Conservation (phyloP, 2,329 filamentous ascomycete genomes). For the Neopestalotiopsis sp. region DNA sequence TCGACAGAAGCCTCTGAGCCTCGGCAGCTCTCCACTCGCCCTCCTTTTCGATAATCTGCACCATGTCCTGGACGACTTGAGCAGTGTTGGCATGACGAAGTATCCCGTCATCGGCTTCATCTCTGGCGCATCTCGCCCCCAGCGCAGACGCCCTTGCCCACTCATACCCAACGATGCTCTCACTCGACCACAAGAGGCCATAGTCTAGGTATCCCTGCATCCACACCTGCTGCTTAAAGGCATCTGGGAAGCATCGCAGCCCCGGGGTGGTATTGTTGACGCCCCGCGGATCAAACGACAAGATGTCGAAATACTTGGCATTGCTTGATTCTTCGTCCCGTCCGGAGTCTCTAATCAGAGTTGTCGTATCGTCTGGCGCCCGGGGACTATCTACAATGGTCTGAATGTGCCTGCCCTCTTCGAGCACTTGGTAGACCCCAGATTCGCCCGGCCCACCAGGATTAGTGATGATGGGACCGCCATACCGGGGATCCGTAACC, state of each 20-base stretch:
- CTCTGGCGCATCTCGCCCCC: constrained; percentile 11
- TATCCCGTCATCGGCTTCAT: constrained; percentile 18
- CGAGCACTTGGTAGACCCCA: constrained; percentile 41
- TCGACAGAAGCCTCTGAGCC: constrained; percentile 20
- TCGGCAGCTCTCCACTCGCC: constrained; percentile 39
- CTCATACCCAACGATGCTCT: neutral
- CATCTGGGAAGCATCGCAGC: constrained; percentile 43
- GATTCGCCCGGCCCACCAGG: constrained; percentile 50
- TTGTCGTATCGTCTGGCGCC: constrained; percentile 21
- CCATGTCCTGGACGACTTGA: constrained; percentile 52
- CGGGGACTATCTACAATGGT: constrained; percentile 40
- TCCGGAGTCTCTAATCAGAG: constrained; percentile 3
- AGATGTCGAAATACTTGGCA: constrained; percentile 41
- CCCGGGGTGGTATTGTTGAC: constrained; percentile 45
- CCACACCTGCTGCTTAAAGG: constrained; percentile 10
- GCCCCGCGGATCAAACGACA: constrained; percentile 49
- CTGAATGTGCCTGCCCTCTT: constrained; percentile 39
- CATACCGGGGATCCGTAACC: constrained; percentile 44
- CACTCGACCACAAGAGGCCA: constrained; percentile 18
- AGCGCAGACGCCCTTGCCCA: constrained; percentile 10
- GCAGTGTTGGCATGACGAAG: constrained; percentile 48
- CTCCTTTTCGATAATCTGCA: constrained; percentile 49
- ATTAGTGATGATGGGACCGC: constrained; percentile 52
- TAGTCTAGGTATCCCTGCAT: constrained; percentile 1
- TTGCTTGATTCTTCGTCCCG: too few relatives aligned